Evolutionary conservation across 1,284 basidiomycete genomes (phyloP), one percentile per base, ranked within the genome.

Genomic region (Microbotryomycetes sp.): DNA sequence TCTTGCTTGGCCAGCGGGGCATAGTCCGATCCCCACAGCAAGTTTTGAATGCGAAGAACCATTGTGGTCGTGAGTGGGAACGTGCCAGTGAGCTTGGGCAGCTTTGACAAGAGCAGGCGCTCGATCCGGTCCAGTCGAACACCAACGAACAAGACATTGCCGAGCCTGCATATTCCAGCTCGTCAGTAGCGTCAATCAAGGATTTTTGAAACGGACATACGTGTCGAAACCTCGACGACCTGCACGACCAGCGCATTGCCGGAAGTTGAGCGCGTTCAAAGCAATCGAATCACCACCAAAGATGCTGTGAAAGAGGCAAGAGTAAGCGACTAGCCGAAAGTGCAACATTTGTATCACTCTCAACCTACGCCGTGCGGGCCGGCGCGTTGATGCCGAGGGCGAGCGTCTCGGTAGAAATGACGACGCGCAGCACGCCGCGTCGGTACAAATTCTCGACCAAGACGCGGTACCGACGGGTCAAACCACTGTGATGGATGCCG

Each of bases 321-420:
- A 15, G 48, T 54, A n/a, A 57, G 50, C 23, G 23, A 45, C 35
- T 31, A 16, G 9, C 16, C 29, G 24, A 4, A 5, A 2, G 3
- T 41, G 16, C 18, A 23, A 28, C n/a, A 24, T 11, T 24, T 6
- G 5, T 16, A 7, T 23, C n/a, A 24, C 11, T 23, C n/a, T n/a
- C n/a, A 16, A 60, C 54, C 18, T 5, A 59, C 1, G 81, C 78
- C 0, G 85, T 84, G 66, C 80, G 85, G 0, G 83, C 79, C 0
- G 85, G 85, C 0, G 84, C 85, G 68, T 87, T 87, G 71, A 87
- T 87, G 61, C 86, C 85, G 11, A 87, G 75, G 2, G 86, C 85
- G 55, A 87, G 76, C 4, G 85, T 85, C 13, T 81, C 84, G 49
- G 85, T 86, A 7, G 84, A 80, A 61, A 87, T 81, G 30, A 87